A percentile compares a stretch with the other conserved stretches of the same genome.
phyloP scores from a whole-genome alignment of 2,329 filamentous ascomycete genomes.

The Dactylella cylindrospora region DNA sequence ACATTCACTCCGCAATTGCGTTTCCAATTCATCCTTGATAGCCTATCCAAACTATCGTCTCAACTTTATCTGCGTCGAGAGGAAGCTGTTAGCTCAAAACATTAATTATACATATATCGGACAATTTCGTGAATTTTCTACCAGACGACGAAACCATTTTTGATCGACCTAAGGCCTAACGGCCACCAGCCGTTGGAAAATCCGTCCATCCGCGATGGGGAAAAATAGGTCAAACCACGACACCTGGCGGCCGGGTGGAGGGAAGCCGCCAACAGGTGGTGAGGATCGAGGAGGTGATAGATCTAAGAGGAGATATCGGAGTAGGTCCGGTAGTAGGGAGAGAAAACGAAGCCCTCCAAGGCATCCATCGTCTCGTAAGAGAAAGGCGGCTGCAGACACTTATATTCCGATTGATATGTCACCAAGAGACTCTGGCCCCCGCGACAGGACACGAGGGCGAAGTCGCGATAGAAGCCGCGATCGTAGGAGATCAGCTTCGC shows the following conservation, averaged over 20 bases:
- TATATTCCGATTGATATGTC: conserved; percentile 33
- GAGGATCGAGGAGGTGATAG: conserved; percentile 30
- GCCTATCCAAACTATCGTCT: too few species aligned
- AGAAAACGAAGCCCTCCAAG: conserved; percentile 27
- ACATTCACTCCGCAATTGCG: too few species aligned
- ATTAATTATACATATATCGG: too few species aligned
- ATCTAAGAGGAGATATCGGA: conserved; percentile 21
- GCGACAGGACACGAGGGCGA: conserved; percentile 20
- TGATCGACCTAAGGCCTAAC: too few species aligned
- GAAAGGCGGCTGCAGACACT: conserved; percentile 30
- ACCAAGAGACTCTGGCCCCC: conserved; percentile 10
- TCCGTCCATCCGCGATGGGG: conserved; percentile 27
- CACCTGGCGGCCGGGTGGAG: conserved; percentile 24
- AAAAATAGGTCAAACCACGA: conserved; percentile 32
- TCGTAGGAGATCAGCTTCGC: conserved; percentile 21
- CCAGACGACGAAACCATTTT: too few species aligned
- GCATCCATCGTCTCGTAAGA: conserved; percentile 23
- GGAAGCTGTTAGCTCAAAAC: too few species aligned
- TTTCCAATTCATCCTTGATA: too few species aligned
- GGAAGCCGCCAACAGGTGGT: conserved; percentile 14
- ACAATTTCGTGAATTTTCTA: too few species aligned
- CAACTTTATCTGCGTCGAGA: too few species aligned
- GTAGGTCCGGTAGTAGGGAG: conserved; percentile 29
- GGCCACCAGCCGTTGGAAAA: too few species aligned
- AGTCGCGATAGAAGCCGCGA: conserved; percentile 26